phyloP scores from a whole-genome alignment of 225 moss, liverwort and hornwort species.

The Asterella californica region DNA sequence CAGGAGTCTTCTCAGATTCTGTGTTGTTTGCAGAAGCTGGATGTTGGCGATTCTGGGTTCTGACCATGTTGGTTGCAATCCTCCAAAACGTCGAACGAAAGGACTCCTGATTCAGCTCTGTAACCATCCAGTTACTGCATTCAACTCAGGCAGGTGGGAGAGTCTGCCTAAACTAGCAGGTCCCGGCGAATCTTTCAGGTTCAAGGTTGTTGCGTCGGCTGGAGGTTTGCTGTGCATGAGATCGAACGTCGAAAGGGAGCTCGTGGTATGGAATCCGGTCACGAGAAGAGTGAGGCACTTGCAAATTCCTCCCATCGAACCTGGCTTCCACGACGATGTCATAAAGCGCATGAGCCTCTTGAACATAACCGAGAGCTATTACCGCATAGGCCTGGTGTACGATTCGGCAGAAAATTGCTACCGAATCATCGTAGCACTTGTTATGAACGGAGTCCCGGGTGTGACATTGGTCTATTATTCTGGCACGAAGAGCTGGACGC shows the following conservation, averaged over 20 bases:
- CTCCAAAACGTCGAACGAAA: background rate
- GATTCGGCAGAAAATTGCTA: background rate
- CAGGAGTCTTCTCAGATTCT: background rate
- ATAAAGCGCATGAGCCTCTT: background rate
- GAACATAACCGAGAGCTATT: background rate
- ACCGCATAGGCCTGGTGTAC: background rate
- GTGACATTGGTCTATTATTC: background rate
- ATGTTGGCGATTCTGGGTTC: background rate
- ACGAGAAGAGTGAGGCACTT: background rate
- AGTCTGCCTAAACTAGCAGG: background rate
- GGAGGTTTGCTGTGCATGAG: conserved; percentile 8
- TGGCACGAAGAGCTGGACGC: background rate
- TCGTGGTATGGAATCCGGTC: conserved; percentile 10
- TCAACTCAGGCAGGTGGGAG: conserved; percentile 4
- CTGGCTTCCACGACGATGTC: background rate
- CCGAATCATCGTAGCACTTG: background rate
- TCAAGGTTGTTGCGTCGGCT: background rate
- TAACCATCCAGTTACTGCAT: background rate
- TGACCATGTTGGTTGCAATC: background rate
- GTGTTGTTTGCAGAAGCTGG: background rate
- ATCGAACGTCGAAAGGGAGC: background rate
- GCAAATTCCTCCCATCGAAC: background rate
- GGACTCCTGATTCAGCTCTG: background rate
- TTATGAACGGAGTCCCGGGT: background rate
- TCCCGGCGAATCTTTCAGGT: no score